These are phyloP conservation scores for Neolentinus lepideus DNA, from an alignment of 1,284 basidiomycete species.

Conservation along the genomic window DNA sequence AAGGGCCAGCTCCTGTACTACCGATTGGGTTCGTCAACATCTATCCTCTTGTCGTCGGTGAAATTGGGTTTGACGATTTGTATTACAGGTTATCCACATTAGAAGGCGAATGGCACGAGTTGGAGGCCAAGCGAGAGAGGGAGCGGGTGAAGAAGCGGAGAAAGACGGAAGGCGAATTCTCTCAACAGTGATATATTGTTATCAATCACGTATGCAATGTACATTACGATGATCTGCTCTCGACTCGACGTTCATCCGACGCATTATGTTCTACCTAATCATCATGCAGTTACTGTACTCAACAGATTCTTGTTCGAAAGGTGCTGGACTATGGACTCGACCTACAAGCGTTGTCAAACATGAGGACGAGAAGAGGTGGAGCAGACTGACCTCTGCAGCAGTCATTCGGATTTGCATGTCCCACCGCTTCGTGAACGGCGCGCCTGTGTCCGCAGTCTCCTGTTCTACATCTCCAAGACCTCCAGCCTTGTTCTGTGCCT, in stretches of 20 bases:
- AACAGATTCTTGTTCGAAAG: constrained; percentile 65
- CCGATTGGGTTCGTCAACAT: constrained; percentile 67
- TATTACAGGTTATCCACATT: constrained; percentile 55
- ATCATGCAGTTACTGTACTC: constrained; percentile 24
- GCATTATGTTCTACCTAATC: constrained; percentile 13
- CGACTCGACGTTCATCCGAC: neutral
- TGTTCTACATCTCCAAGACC: constrained; percentile 83
- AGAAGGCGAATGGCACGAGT: constrained; percentile 93
- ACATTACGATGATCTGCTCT: constrained; percentile 8
- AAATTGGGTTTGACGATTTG: constrained; percentile 12
- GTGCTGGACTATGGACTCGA: constrained; percentile 76
- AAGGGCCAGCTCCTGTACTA: constrained; percentile 66
- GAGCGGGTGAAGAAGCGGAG: constrained; percentile 73
- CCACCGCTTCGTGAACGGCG: constrained; percentile 87
- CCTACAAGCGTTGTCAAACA: constrained; percentile 31
- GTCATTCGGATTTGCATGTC: constrained; percentile 84
- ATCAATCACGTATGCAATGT: constrained; percentile 11
- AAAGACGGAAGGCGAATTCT: constrained; percentile 34
- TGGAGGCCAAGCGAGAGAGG: constrained; percentile 82
- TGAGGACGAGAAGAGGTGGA: neutral
- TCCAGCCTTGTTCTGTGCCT: constrained; percentile 87
- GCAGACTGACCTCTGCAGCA: constrained; percentile 64
- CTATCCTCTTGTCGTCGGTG: constrained; percentile 4
- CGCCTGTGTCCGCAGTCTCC: constrained; percentile 80
- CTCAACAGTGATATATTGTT: constrained; percentile 2